Evolutionary conservation across 768 basidiomycete genomes (phyloP).

Genomic region (Lactifluus subvellereus): DNA sequence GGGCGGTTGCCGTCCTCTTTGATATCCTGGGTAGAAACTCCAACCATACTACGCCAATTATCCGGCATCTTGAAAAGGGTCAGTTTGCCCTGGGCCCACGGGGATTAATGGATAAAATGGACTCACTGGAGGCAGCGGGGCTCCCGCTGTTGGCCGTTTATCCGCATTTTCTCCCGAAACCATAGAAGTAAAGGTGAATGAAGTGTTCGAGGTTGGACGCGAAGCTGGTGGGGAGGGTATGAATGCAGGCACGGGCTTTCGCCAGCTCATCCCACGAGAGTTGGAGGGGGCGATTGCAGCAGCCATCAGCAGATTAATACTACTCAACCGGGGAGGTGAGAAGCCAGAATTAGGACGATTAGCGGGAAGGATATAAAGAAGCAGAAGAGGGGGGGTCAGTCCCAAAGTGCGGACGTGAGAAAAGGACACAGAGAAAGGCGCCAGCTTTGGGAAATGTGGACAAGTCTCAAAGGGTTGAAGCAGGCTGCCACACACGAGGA

Average conservation of each 20-base stretch:
- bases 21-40: conserved; percentile 4
- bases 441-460: conserved; percentile 14
- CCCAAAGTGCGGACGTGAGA: conserved; percentile 14
- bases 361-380: conserved; percentile 16
- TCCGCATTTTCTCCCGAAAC: background rate
- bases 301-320: conserved; percentile 7
- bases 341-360: conserved; percentile 8
- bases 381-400: conserved; percentile 2
- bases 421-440: conserved; percentile 11
- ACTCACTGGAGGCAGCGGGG: conserved; percentile 10
- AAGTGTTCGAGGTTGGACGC: conserved; percentile 20
- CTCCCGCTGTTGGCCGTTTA: background rate
- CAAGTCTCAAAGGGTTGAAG: background rate
- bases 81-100: background rate
- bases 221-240: conserved; percentile 21
- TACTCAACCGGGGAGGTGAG: conserved; percentile 16
- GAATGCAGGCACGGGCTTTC: conserved; percentile 23
- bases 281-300: conserved; percentile 17
- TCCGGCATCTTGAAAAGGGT: conserved; percentile 13
- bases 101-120: background rate
- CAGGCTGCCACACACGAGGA: conserved; percentile 16
- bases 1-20: conserved; percentile 1
- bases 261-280: conserved; percentile 21
- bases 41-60: conserved; percentile 14
- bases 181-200: background rate